Conservation (phyloP, 345 rosid genomes). For the Ricinus communis region DNA sequence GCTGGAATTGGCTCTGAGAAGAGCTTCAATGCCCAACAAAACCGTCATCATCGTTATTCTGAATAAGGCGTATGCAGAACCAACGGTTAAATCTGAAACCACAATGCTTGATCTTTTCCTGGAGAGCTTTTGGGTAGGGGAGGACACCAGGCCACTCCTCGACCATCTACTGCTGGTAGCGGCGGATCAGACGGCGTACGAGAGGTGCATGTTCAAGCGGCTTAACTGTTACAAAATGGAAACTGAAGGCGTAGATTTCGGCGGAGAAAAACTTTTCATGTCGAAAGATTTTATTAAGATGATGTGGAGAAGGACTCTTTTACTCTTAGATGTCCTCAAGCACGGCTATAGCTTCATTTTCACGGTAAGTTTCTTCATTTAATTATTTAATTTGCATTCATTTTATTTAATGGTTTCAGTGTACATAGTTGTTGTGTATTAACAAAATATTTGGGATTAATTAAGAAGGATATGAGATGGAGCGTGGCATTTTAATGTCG, state of each 20-base stretch:
- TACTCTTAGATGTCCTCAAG: constrained; percentile 18
- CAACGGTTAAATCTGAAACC: not conserved
- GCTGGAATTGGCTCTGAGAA: constrained; percentile 40
- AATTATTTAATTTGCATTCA: no score
- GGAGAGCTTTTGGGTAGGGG: constrained; percentile 31
- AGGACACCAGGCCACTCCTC: constrained; percentile 23
- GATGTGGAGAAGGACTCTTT: constrained; percentile 34
- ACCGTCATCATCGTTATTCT: constrained; percentile 29
- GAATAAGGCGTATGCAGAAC: constrained; percentile 32
- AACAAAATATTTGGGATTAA: no score
- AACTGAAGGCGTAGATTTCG: constrained; percentile 21
- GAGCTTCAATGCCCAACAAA: constrained; percentile 45
- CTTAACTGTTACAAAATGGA: constrained; percentile 28
- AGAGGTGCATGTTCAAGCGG: constrained; percentile 22
- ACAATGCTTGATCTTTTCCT: constrained; percentile 33
- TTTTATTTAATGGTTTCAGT: no score
- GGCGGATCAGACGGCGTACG: constrained; percentile 23
- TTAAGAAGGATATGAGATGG: not conserved
- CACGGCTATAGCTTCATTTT: constrained; percentile 31
- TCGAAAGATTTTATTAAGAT: constrained; percentile 26
- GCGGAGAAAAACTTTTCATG: constrained; percentile 29
- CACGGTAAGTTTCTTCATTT: constrained; percentile 20
- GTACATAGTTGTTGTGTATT: no score
- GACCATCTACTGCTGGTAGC: constrained; percentile 27
- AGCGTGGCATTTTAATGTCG: not conserved